These are phyloP conservation scores for Nyctanthes arbortristis DNA, from an alignment of 257 asterid species.

Conservation along the genomic window DNA sequence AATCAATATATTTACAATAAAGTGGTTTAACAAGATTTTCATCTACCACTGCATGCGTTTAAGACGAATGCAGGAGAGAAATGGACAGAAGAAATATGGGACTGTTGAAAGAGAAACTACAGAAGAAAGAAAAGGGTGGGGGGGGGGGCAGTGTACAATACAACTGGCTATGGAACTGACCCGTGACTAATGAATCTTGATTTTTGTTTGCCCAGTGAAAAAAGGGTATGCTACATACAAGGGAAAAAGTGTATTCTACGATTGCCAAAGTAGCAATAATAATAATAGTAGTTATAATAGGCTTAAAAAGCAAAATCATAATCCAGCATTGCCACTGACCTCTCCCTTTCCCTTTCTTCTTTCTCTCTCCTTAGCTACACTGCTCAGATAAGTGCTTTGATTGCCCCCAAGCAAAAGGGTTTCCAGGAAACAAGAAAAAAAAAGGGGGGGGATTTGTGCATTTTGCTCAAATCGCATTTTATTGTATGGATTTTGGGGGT, in stretches of 20 bases:
- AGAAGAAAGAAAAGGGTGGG: no score
- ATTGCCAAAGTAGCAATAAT: constrained; percentile 58
- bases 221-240: constrained; percentile 55
- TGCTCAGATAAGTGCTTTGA: constrained; percentile 35
- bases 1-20: constrained; percentile 10
- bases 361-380: constrained; percentile 25
- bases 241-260: constrained; percentile 49
- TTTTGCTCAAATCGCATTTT: constrained; percentile 34
- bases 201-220: no score
- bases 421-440: constrained; percentile 26
- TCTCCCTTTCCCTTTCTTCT: constrained; percentile 35
- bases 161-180: constrained; percentile 33
- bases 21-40: constrained; percentile 4
- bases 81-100: background rate
- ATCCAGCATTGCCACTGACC: constrained; percentile 40
- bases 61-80: background rate
- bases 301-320: constrained; percentile 43
- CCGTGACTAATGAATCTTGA: constrained; percentile 42
- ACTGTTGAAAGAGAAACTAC: constrained; percentile 8
- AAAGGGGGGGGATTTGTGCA: constrained; percentile 20
- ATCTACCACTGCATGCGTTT: constrained; percentile 20
- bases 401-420: constrained; percentile 27
- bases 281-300: no score
- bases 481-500: constrained; percentile 46
- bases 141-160: constrained; percentile 15